Base-by-base conservation (phyloP, 2,329 filamentous ascomycete genomes). In the Alternaria angustiovoidea region DNA sequence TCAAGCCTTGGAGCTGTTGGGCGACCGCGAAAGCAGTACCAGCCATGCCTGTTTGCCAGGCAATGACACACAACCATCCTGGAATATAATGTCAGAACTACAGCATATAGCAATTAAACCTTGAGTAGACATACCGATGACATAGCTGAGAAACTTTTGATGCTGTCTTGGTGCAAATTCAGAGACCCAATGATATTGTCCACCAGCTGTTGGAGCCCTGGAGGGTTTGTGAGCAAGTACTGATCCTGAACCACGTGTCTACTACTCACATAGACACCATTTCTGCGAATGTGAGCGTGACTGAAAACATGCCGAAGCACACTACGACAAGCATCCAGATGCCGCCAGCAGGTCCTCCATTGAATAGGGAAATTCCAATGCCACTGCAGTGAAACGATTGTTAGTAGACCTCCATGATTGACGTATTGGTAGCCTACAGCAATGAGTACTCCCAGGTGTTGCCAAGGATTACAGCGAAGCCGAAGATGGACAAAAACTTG, bases 41-140 rank as follows among this genome's bases (percentile, higher is more conserved):
- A 14, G 75, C 78, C 65, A 55, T 65, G 60, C 43, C 63, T 7
- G 72, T 68, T 61, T 80, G 78, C 78, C 79, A 80, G 2, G 74
- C 78, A 1, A 79, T 65, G 5, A 76, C 74, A 44, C 72, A 75
- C 11, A 79, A 67, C 80, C 80, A 82, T 11, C 80, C 79, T 47
- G 12, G 7, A 39, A 5, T 9, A 26, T 0, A 12, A 16, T 7
- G 3, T 34, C 18, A 53, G 52, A 2, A 38, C 7, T 1, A n/a
- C 5, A 4, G 14, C 2, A 38, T 16, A n/a, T 8, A 7, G 4
- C 5, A 4, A 1, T 16, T 20, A 20, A 20, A 20, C 18, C 7
- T 7, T 64, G 57, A 71, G 18, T 71, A 30, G 14, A 58, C 36
- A 51, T 79, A 81, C 80, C 79, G 42, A 77, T 61, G 7, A 66